Conservation (phyloP, 306 rosid genomes). For the Fragaria nilgerrensis region DNA sequence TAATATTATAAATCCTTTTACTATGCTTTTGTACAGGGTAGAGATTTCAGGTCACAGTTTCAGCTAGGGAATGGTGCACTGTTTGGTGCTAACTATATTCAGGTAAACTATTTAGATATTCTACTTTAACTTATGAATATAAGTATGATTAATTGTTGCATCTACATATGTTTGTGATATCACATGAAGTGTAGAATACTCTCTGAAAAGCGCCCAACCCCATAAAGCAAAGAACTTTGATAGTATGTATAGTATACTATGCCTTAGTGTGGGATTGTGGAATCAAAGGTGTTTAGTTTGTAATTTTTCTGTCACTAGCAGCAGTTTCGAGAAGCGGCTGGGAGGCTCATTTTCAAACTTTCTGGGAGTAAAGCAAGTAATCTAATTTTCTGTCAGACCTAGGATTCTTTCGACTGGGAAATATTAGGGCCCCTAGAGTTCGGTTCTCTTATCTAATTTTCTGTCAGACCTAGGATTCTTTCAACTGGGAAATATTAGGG, state of each 20-base stretch:
- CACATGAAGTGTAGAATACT: not conserved
- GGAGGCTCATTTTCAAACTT: not conserved
- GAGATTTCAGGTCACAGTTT: slow-evolving; percentile 79
- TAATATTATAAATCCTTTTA: not conserved
- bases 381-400: not conserved
- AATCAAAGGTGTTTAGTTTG: not conserved
- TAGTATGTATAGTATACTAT: not conserved
- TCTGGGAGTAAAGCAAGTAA: not conserved
- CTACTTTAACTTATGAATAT: not conserved
- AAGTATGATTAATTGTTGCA: not conserved
- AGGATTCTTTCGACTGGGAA: not conserved
- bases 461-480: not conserved
- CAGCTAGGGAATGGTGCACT: slow-evolving; percentile 96
- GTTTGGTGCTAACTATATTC: slow-evolving; percentile 93
- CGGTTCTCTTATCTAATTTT: not conserved
- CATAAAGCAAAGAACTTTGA: not conserved
- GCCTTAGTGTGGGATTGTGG: not conserved
- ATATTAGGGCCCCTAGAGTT: not conserved
- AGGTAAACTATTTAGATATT: slow-evolving; percentile 42
- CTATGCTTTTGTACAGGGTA: slow-evolving; percentile 53
- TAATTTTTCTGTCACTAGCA: not conserved
- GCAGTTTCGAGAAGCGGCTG: not conserved
- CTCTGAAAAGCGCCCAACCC: not conserved
- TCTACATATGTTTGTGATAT: not conserved
- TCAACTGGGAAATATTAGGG: not conserved